Conservation (phyloP, 345 rosid species). For the Eucalyptus grandis region DNA sequence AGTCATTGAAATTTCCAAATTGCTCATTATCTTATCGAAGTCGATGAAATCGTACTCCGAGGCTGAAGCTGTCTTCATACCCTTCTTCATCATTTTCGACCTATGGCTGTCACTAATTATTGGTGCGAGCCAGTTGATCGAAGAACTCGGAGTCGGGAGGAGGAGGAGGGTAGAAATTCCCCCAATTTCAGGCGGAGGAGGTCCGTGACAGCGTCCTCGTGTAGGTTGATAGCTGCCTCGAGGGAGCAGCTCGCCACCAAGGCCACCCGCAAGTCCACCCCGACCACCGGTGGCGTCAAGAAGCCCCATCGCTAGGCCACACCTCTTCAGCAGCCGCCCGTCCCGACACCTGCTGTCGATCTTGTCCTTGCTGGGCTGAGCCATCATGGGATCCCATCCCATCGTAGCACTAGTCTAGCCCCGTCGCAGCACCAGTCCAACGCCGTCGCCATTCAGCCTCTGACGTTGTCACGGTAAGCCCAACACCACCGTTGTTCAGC, state of each 20-base stretch:
- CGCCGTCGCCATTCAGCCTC: rapidly evolving
- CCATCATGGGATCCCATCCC: rapidly evolving
- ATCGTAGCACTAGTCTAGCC: rapidly evolving
- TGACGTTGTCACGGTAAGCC: rapidly evolving
- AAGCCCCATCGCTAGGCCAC: no score
- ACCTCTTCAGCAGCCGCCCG: no score
- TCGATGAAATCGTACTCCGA: no score
- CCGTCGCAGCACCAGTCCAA: rapidly evolving
- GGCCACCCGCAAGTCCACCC: no score
- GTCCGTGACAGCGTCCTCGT: conserved; percentile 65
- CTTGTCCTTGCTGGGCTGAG: rapidly evolving
- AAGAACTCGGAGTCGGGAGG: conserved; percentile 74
- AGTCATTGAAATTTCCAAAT: not conserved
- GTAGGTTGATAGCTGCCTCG: no score
- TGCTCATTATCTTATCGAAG: not conserved
- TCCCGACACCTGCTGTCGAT: no score
- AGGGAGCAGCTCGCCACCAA: no score
- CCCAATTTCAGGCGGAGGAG: conserved; percentile 96
- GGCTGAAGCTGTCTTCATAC: no score
- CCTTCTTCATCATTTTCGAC: not conserved
- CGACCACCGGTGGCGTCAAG: rapidly evolving
- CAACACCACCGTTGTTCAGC: no score
- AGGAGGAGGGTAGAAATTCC: conserved; percentile 85
- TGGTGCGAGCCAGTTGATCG: conserved; percentile 18
- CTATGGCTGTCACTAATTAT: not conserved